A percentile compares a stretch with the other conserved stretches of the same genome.
Conservation (phyloP, 176 grass and related monocot genomes). For the Rhynchospora breviuscula region DNA sequence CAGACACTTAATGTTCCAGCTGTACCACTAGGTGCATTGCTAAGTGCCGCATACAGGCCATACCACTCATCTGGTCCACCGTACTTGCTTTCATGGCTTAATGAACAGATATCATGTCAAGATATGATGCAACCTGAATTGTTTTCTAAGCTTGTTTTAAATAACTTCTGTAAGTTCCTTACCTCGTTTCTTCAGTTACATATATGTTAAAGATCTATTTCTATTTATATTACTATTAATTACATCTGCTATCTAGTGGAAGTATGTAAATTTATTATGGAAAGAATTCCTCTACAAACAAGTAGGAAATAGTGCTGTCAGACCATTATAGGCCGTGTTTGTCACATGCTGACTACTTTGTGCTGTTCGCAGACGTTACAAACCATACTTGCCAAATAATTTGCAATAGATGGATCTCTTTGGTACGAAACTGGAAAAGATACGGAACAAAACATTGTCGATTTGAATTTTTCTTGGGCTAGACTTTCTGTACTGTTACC, state of each 20-base stretch:
- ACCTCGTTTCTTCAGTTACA: slow-evolving; percentile 7
- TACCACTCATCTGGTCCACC: slow-evolving; percentile 59
- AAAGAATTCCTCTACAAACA: not conserved
- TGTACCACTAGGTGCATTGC: slow-evolving; percentile 64
- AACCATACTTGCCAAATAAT: not conserved
- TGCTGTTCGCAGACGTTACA: not conserved
- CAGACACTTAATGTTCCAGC: slow-evolving; percentile 73
- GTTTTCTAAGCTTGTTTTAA: slow-evolving; percentile 81
- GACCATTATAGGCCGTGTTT: not conserved
- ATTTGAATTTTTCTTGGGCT: not conserved
- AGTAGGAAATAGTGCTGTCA: not conserved
- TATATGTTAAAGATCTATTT: not conserved
- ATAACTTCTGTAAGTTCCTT: slow-evolving; percentile 86
- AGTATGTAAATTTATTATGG: not conserved
- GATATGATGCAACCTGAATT: slow-evolving; percentile 96
- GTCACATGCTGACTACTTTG: not conserved
- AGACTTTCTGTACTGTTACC: not conserved
- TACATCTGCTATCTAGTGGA: not conserved
- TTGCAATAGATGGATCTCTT: not conserved
- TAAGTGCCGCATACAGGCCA: slow-evolving; percentile 62
- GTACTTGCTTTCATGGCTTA: slow-evolving; percentile 68
- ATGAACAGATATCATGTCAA: slow-evolving; percentile 77
- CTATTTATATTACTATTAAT: not conserved
- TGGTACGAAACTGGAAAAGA: not conserved
- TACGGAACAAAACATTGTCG: not conserved